phyloP scores from a whole-genome alignment of 768 basidiomycete species.

The Galerina sulciceps region DNA sequence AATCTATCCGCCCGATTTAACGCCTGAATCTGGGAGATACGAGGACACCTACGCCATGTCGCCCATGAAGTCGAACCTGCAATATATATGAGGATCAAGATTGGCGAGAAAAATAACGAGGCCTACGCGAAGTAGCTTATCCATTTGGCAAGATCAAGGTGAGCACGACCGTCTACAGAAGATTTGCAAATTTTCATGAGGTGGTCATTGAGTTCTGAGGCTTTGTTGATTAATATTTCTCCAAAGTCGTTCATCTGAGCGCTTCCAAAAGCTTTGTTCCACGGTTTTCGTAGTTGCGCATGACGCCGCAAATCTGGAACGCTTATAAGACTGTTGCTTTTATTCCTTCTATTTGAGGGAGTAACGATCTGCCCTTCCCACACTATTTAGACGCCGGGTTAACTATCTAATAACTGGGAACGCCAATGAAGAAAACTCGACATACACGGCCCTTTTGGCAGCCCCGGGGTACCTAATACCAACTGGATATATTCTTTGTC shows the following conservation, averaged over 20 bases:
- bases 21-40: conserved; percentile 5
- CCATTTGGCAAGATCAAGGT: conserved; percentile 37
- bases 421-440: neutral
- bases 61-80: conserved; percentile 42
- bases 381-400: conserved; percentile 21
- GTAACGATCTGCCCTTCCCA: conserved; percentile 33
- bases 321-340: conserved; percentile 28
- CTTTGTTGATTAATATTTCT: conserved; percentile 19
- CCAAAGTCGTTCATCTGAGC: conserved; percentile 34
- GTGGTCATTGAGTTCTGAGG: conserved; percentile 28
- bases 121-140: conserved; percentile 42
- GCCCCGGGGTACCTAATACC: conserved; percentile 39
- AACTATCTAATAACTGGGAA: conserved; percentile 2
- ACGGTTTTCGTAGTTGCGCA: conserved; percentile 38
- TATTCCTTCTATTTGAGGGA: conserved; percentile 16
- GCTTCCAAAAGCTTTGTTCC: conserved; percentile 41
- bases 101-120: neutral
- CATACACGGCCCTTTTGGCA: conserved; percentile 45
- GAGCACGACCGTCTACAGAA: conserved; percentile 13
- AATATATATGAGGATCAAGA: neutral
- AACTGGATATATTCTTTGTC: conserved; percentile 34
- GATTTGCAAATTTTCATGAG: conserved; percentile 9
- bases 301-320: conserved; percentile 36
- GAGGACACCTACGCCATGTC: conserved; percentile 37
- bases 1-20: conserved; percentile 22